These are phyloP conservation scores for Pleurozium schreberi DNA, from an alignment of 225 moss, liverwort and hornwort genomes.

Conservation along the genomic window DNA sequence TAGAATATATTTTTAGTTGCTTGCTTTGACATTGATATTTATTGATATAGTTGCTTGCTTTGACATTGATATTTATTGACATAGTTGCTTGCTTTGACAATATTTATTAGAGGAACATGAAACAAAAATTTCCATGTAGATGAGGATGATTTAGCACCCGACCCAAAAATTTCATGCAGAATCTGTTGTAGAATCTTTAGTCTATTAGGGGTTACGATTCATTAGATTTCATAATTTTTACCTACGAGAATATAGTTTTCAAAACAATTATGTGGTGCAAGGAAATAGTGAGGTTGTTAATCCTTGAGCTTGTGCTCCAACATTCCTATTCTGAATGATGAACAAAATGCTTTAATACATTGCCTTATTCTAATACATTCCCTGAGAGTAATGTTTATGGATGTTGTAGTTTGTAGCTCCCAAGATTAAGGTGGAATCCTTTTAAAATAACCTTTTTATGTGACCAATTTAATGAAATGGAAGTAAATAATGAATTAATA, in stretches of 20 bases:
- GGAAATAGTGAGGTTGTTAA: background rate
- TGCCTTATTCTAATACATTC: background rate
- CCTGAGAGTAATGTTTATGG: background rate
- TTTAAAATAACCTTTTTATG: too few relatives aligned
- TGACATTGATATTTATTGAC: too few relatives aligned
- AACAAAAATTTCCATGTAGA: background rate
- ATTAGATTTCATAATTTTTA: too few relatives aligned
- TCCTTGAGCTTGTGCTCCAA: background rate
- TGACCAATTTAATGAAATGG: too few relatives aligned
- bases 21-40: background rate
- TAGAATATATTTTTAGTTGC: background rate
- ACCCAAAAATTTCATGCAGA: rapidly evolving
- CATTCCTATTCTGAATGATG: background rate
- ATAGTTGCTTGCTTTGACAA: background rate
- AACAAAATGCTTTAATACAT: too few relatives aligned
- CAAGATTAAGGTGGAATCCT: background rate
- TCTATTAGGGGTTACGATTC: too few relatives aligned
- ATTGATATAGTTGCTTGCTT: too few relatives aligned
- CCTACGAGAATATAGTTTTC: too few relatives aligned
- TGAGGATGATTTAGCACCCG: background rate
- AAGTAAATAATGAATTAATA: too few relatives aligned
- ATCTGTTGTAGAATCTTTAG: background rate
- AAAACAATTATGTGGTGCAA: too few relatives aligned
- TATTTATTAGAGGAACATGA: background rate
- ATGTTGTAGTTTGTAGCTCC: too few relatives aligned